Percentiles rank a stretch among this genome's conserved stretches.
Evolutionary conservation across 1,284 basidiomycete species (phyloP).

Genomic region (Schizophyllum commune): DNA sequence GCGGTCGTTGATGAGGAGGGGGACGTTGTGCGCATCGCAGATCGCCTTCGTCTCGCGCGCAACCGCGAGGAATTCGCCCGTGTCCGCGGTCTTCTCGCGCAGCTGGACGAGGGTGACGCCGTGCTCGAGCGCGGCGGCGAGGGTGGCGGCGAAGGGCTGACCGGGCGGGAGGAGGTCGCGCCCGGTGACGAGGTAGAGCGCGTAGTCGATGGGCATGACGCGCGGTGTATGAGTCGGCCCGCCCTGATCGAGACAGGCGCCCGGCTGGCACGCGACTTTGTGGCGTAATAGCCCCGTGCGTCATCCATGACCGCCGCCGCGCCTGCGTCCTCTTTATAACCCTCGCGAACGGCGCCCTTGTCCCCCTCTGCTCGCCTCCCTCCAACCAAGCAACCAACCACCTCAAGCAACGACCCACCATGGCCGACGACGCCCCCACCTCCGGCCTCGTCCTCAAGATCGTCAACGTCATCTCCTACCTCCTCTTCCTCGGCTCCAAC

Average conservation of each 20-base stretch:
- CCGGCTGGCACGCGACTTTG: background rate
- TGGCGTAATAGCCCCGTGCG: background rate
- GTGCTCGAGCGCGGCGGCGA: slow-evolving; percentile 59
- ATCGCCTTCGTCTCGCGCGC: slow-evolving; percentile 66
- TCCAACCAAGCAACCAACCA: background rate
- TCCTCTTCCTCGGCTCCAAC: slow-evolving; percentile 83
- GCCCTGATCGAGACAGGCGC: background rate
- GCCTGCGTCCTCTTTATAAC: background rate
- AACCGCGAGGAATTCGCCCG: slow-evolving; percentile 64
- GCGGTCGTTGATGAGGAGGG: slow-evolving; percentile 89
- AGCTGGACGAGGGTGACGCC: slow-evolving; percentile 90
- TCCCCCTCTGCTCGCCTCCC: background rate
- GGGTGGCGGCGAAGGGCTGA: slow-evolving; percentile 3
- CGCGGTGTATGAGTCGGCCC: background rate
- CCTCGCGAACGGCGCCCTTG: background rate
- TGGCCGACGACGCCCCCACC: background rate
- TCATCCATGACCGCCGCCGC: background rate
- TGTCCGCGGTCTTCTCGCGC: slow-evolving; percentile 78
- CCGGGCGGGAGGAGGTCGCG: slow-evolving; percentile 24
- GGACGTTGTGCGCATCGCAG: slow-evolving; percentile 77
- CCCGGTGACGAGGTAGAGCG: slow-evolving; percentile 83
- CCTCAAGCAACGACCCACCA: background rate
- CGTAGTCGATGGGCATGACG: slow-evolving; percentile 50
- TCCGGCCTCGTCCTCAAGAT: slow-evolving; percentile 34
- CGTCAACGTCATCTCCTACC: slow-evolving; percentile 71